Base-by-base conservation (phyloP, 805 yeast genomes). In the Kodamaea laetipori region DNA sequence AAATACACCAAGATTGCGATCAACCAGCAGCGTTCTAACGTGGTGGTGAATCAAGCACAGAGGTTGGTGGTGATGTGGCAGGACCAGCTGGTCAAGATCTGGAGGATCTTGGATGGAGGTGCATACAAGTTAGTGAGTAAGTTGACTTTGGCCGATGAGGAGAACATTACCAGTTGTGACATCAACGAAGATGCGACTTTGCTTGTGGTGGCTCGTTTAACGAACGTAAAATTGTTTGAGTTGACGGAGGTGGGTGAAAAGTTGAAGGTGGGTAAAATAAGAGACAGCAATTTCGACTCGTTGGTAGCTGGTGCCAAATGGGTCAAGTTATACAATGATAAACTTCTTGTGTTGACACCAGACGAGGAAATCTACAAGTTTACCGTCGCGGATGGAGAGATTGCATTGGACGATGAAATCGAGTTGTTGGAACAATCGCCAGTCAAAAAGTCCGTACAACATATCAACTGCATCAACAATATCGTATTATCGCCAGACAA, bases 61-160 rank as follows among this genome's bases (percentile, higher is more conserved):
- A 74, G 82, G 47, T 64, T 81, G 17, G 63, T 92, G 19, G 74
- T 80, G 6, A 74, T 84, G 76, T 92, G 95, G 94, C 84, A 82
- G 54, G 95, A 86, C 52, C 90, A 86, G 58, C 71, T 77, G 3
- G 77, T 92, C 32, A 89, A 89, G 58, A 72, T 94, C 8, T 94
- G 98, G 98, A 69, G 66, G 48, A 56, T 88, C 13, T 67, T 65
- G 16, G 60, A 64, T 13, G 61, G 46, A 17, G 64, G 63, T 36
- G 69, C 75, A 12, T 80, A 76, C 56, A 78, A 76, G 45, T 62
- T 90, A 46, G 81, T 86, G 2, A 73, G 86, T 41, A 86, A 86
- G 63, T 58, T 87, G 54, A 68, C 77, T 2, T 66, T 84, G 46
- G 73, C 80, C 37, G 94, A 84, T 50, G 95, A 86, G 24, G 97